phyloP scores from a whole-genome alignment of 805 yeast genomes.

The Zygoascus ofunaensis region DNA sequence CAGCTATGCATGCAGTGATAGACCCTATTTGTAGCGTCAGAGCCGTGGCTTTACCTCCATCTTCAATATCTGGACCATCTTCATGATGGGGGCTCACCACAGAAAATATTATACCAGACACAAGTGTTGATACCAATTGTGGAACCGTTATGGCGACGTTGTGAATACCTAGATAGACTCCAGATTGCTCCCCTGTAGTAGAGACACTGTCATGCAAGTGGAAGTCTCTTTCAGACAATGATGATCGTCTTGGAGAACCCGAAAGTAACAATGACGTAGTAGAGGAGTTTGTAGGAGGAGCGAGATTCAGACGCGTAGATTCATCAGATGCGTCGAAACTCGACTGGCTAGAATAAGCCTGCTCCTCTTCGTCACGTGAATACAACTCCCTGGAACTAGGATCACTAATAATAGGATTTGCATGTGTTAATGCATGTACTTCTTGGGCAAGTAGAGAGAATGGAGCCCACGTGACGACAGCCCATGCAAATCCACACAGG shows the following conservation, averaged over 20 bases:
- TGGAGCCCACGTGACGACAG: slow-evolving; percentile 60
- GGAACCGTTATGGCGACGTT: slow-evolving; percentile 33
- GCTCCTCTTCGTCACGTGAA: background rate
- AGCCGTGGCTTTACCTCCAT: slow-evolving; percentile 31
- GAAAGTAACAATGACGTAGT: background rate
- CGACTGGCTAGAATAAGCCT: background rate
- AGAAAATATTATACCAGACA: slow-evolving; percentile 30
- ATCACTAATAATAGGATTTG: too few species aligned
- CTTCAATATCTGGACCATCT: slow-evolving; percentile 14
- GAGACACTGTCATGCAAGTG: slow-evolving; percentile 3
- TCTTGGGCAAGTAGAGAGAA: slow-evolving; percentile 51
- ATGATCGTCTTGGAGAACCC: slow-evolving; percentile 1
- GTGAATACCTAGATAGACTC: slow-evolving; percentile 33
- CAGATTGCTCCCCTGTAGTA: slow-evolving; percentile 25
- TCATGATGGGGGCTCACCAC: slow-evolving; percentile 13
- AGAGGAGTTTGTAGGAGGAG: background rate
- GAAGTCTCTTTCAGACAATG: slow-evolving; percentile 12
- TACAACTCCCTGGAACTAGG: slow-evolving; percentile 7
- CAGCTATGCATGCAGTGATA: slow-evolving; percentile 28
- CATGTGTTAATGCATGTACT: slow-evolving; percentile 19
- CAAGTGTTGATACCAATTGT: slow-evolving; percentile 32
- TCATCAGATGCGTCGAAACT: background rate
- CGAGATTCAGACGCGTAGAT: background rate
- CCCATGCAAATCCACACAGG: slow-evolving; percentile 56
- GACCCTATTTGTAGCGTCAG: slow-evolving; percentile 31